These are phyloP conservation scores for Plasmodium gaboni DNA, from an alignment of 169 alveolate species.

Conservation along the genomic window DNA sequence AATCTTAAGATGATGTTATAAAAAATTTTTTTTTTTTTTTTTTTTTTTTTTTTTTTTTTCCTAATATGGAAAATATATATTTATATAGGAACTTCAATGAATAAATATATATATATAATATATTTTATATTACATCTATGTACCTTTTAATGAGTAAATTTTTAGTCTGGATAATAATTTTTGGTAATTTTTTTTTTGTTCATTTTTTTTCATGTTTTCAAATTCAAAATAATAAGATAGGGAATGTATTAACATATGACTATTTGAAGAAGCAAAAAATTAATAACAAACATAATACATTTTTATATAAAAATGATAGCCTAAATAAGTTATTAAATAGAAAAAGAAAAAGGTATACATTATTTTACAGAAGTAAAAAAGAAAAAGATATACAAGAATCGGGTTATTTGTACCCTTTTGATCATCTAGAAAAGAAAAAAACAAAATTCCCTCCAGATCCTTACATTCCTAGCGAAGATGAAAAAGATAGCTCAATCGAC, in stretches of 20 bases:
- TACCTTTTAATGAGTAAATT: conserved; percentile 45
- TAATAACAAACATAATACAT: background rate
- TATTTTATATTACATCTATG: background rate
- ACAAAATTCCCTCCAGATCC: conserved; percentile 75
- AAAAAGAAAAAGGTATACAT: conserved; percentile 2
- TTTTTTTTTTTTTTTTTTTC: background rate
- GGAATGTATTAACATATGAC: background rate
- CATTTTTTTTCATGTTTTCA: conserved; percentile 17
- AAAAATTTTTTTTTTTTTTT: background rate
- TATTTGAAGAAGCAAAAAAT: background rate
- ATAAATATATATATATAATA: conserved; percentile 8
- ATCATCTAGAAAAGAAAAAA: conserved; percentile 69
- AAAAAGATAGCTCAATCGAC: conserved; percentile 5
- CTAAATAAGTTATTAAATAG: background rate
- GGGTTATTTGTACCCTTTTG: conserved; percentile 71
- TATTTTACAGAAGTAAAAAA: conserved; percentile 51
- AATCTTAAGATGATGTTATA: no score
- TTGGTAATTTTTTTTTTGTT: conserved; percentile 17
- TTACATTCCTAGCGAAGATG: conserved; percentile 46
- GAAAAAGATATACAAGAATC: conserved; percentile 66
- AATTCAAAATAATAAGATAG: background rate
- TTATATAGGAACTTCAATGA: background rate
- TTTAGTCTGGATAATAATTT: background rate
- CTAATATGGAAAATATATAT: no score
- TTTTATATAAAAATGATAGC: background rate